Evolutionary conservation across 164 flowering plant genomes (phyloP), one percentile per base, ranked within the genome.

Genomic region (Tetrastigma voinierianum): DNA sequence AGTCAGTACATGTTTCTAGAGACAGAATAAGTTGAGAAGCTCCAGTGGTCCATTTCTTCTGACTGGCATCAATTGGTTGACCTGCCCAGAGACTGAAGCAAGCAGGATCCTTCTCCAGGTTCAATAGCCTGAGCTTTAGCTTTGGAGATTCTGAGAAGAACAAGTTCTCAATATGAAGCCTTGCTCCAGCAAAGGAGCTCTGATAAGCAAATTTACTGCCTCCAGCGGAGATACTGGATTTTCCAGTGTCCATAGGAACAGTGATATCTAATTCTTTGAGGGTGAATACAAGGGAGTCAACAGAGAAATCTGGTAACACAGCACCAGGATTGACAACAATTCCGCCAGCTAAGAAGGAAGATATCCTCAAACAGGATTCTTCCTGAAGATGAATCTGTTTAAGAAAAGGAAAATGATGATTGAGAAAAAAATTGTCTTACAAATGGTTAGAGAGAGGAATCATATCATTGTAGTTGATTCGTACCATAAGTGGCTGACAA

Each of bases 31-130:
- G 62, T 51, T 72, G 76, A 51, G 97, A 85, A 61, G 89, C 91
- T 72, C 74, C 84, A 73, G 84, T 69, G 10, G 78, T 76, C 89
- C 87, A 84, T 77, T 92, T 95, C 74, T 79, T 85, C 78, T 81
- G 90, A 81, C 97, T 89, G 62, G 97, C 89, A 82, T 95, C 98
- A 70, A 90, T 67, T 12, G 98, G 97, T 77, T 95, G 98, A 74
- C 56, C 87, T 60, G 87, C 82, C 98, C 98, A 95, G 20, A 95
- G 83, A 82, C 82, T 81, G 75, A 89, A 95, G 76, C 98, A 95
- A 70, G 96, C 97, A 75, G 98, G 94, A 78, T 95, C 98, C 73
- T 90, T 92, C 59, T 92, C 97, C 73, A 95, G 82, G 69, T 90
- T 84, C 64, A 95, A 84, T 65, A 86, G 69, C 70, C 62, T 73